Evolutionary conservation across 306 rosid genomes (phyloP), one percentile per base, ranked within the genome.

Genomic region (Dryas alaskensis): DNA sequence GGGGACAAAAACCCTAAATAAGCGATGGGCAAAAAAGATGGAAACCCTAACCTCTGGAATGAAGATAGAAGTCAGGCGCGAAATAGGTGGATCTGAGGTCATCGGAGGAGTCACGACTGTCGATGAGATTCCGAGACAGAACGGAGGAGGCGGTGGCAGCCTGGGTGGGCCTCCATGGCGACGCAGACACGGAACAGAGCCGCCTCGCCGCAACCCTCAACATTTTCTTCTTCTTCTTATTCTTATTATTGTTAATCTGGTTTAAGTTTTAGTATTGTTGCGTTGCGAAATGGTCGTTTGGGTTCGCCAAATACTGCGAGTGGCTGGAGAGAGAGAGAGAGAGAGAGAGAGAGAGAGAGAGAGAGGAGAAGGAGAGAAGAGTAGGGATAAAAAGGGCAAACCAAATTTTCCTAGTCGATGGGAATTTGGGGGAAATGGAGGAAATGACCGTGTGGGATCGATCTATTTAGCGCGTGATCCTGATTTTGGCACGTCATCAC

Each of bases 191-290:
- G 75, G 85, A 81, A 25, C 77, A 78, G 6, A 84, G 75, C 81
- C 85, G 75, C 82, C 88, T 76, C 55, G 83, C 79, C 27, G 85
- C 88, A 72, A 81, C 70, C 81, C 85, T 78, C 77, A 84, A 78
- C 88, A 84, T 84, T 64, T 64, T 83, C 52, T 52, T 43, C 47
- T 59, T 25, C 65, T 55, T 43, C 16, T 58, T 72, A 0, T 46
- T 37, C 1, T 31, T 37, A 5, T 39, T 42, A n/a, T 52, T 52
- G 27, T 4, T 69, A 51, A 9, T 51, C 14, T 27, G 58, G 17
- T 3, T 52, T 51, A 10, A 68, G 39, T 10, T n/a, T 51, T 40
- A 39, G 9, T 7, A 17, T 3, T 22, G 49, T 7, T 48, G 17
- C 50, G 39, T 10, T n/a, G 46, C 77, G 44, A 49, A 73, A 40